Evolutionary conservation across 164 flowering plant genomes (phyloP).

Genomic region (Piper betle): DNA sequence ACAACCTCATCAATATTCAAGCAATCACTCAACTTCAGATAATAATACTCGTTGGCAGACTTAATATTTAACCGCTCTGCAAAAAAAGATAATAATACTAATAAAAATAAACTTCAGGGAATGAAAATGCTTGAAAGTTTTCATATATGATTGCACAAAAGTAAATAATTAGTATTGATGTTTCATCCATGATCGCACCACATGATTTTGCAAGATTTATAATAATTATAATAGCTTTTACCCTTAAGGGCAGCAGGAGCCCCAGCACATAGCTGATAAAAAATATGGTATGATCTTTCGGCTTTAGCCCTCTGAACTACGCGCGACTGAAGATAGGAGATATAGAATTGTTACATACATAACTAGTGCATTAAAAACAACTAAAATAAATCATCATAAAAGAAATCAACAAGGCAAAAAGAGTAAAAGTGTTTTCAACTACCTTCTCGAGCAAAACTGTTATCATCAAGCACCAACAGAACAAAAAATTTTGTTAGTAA

Average conservation of each 20-base stretch:
- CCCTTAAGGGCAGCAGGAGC: conserved; percentile 80
- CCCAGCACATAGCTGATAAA: conserved; percentile 97
- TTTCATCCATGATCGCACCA: neutral
- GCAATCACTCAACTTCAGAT: conserved; percentile 74
- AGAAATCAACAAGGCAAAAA: conserved; percentile 1
- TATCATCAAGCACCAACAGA: conserved; percentile 1
- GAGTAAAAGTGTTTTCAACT: neutral
- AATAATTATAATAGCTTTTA: conserved; percentile 3
- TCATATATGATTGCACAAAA: neutral
- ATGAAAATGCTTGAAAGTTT: neutral
- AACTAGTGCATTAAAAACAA: conserved; percentile 13
- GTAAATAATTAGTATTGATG: neutral
- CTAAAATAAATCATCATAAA: neutral
- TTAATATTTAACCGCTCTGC: conserved; percentile 67
- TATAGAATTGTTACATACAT: neutral
- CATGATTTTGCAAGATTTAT: neutral
- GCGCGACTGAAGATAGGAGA: conserved; percentile 54
- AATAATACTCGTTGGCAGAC: conserved; percentile 48
- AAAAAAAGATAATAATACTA: conserved; percentile 6
- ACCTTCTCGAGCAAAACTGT: conserved; percentile 92
- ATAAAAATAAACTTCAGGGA: neutral
- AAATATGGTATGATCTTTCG: conserved; percentile 89
- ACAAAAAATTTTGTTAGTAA: conserved; percentile 7
- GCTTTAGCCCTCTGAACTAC: conserved; percentile 71
- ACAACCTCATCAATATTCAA: conserved; percentile 54